Conservation (phyloP, 1,284 basidiomycete species). For the Mycosarcoma mackinlayi region DNA sequence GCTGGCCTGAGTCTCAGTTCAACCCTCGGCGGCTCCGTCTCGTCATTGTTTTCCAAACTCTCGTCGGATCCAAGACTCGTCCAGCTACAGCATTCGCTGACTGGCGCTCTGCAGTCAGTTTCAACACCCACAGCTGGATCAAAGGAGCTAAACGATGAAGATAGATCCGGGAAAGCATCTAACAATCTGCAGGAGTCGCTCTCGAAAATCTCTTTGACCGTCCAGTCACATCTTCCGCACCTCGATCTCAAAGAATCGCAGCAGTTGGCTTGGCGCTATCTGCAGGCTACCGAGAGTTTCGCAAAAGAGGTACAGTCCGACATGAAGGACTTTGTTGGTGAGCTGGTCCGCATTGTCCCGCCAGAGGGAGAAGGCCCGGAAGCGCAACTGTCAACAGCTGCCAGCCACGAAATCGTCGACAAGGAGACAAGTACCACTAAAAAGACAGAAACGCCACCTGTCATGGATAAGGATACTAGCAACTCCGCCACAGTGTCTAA, state of each 20-base stretch:
- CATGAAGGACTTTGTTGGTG: conserved; percentile 54
- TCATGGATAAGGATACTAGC: not conserved
- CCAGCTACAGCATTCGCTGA: conserved; percentile 40
- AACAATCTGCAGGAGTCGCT: conserved; percentile 49
- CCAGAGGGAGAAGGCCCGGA: conserved; percentile 33
- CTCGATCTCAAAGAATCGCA: conserved; percentile 55
- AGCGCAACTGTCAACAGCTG: not conserved
- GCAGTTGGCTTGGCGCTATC: conserved; percentile 51
- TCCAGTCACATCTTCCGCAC: conserved; percentile 56
- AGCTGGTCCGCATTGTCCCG: conserved; percentile 57
- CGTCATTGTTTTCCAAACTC: conserved; percentile 45
- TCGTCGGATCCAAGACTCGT: conserved; percentile 41
- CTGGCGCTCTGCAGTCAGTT: conserved; percentile 30
- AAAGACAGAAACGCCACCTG: not conserved
- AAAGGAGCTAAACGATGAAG: conserved; percentile 5
- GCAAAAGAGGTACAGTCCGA: conserved; percentile 57
- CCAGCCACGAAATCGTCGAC: not conserved
- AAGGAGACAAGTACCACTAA: conserved; percentile 17
- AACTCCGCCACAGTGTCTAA: not conserved
- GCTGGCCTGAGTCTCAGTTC: conserved; percentile 8
- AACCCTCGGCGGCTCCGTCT: conserved; percentile 28
- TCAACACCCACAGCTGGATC: conserved; percentile 6
- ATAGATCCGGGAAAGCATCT: not conserved
- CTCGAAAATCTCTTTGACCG: conserved; percentile 42
- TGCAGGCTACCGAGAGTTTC: conserved; percentile 50